Evolutionary conservation across 176 grass and related monocot species (phyloP).

Genomic region (Thalia dealbata): DNA sequence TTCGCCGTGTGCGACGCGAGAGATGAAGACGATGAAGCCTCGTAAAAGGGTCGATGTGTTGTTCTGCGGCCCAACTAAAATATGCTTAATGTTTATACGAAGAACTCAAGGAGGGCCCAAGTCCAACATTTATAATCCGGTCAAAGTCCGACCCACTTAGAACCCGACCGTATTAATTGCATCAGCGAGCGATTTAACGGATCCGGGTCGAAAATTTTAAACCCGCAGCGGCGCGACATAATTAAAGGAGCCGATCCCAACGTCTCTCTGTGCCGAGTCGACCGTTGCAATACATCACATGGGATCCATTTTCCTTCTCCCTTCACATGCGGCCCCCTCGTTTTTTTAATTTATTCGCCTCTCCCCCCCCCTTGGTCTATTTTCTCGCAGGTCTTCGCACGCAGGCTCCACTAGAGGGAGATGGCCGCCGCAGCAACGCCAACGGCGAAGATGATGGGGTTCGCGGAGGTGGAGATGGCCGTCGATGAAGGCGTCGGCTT

Average conservation of each 20-base stretch:
- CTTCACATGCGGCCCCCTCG: not conserved
- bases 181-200: not conserved
- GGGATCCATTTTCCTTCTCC: not conserved
- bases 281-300: conserved; percentile 3
- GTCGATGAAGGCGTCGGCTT: conserved; percentile 63
- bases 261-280: not conserved
- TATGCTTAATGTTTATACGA: too few species aligned
- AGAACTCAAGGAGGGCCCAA: too few species aligned
- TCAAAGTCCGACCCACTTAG: too few species aligned
- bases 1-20: too few species aligned
- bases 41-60: too few species aligned
- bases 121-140: too few species aligned
- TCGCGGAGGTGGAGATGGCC: conserved; percentile 71
- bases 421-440: not conserved
- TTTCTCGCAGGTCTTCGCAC: too few species aligned
- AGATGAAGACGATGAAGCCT: too few species aligned
- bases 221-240: not conserved
- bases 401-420: too few species aligned
- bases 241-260: not conserved
- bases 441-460: not conserved
- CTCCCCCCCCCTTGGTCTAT: not conserved
- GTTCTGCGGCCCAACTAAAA: too few species aligned
- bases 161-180: too few species aligned
- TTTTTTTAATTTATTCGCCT: not conserved
- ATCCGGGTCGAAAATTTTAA: not conserved